Conservation (phyloP, 2,329 filamentous ascomycete genomes). For the Hirsutella minnesotensis region DNA sequence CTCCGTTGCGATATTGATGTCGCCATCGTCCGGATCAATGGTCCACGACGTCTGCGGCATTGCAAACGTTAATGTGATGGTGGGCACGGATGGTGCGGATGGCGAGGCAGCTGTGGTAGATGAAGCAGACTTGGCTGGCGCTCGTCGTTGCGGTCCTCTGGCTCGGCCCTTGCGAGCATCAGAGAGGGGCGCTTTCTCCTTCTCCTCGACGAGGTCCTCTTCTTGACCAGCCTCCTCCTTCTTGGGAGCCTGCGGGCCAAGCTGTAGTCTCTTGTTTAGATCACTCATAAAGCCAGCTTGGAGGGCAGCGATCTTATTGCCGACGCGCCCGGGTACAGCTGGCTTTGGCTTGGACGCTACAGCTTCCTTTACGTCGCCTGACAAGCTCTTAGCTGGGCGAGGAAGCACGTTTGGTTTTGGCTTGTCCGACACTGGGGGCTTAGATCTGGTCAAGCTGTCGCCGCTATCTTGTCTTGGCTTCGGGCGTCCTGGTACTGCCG, state of each 20-base stretch:
- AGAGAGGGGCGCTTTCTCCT: slow-evolving; percentile 65
- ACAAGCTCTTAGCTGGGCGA: slow-evolving; percentile 42
- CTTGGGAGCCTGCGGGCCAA: slow-evolving; percentile 73
- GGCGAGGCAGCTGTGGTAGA: slow-evolving; percentile 14
- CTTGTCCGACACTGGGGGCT: slow-evolving; percentile 36
- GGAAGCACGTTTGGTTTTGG: slow-evolving; percentile 50
- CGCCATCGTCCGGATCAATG: slow-evolving; percentile 37
- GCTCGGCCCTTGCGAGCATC: slow-evolving; percentile 89
- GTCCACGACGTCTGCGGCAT: slow-evolving; percentile 37
- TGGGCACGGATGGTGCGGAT: slow-evolving; percentile 11
- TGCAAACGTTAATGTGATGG: slow-evolving; percentile 32
- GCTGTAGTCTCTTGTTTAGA: slow-evolving; percentile 75
- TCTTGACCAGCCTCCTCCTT: slow-evolving; percentile 54
- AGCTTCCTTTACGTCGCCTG: slow-evolving; percentile 28
- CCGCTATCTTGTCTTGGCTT: slow-evolving; percentile 33
- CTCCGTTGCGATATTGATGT: slow-evolving; percentile 17
- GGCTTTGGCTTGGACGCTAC: slow-evolving; percentile 63
- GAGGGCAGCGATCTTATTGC: slow-evolving; percentile 80
- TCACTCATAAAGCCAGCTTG: slow-evolving; percentile 90
- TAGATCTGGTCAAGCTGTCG: slow-evolving; percentile 24
- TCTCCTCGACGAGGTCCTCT: slow-evolving; percentile 41
- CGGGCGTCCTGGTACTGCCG: slow-evolving; percentile 37
- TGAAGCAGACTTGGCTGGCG: slow-evolving; percentile 41
- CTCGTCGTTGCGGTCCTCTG: slow-evolving; percentile 71
- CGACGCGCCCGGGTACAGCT: slow-evolving; percentile 58